Evolutionary conservation across 2,329 filamentous ascomycete genomes (phyloP), one percentile per base, ranked within the genome.

Genomic region (Ophiostoma montium): DNA sequence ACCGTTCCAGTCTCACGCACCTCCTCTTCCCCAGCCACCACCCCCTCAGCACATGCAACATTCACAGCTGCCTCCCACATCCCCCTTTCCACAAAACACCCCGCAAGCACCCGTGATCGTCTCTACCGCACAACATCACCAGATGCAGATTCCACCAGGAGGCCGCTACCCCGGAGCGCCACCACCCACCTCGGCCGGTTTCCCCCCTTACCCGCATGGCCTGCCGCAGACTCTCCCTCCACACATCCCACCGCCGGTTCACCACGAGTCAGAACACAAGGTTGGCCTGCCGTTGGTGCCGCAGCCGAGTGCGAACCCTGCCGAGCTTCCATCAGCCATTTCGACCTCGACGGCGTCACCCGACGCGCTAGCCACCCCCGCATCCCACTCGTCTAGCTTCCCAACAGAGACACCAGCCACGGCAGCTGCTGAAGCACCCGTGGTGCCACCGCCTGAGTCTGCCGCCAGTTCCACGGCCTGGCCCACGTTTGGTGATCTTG

Each of bases 61-160:
- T 27, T 8, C 23, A 8, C 23, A 4, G 23, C 46, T 13, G 46
- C 46, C 48, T 10, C 50, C 30, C 46, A 46, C 31, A 8, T 35
- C 23, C 39, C 36, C 11, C 31, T 52, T 19, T 15, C 21, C 36
- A 8, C 41, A 42, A n/a, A 36, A 27, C 23, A 41, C 36, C 31
- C 50, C 39, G 27, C 42, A 48, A 23, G 60, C 65, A 56, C 59
- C 69, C 56, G 53, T 61, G 11, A 55, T 61, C 11, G 63, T 76
- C 61, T 69, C 74, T 48, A 70, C 78, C 50, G 66, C 80, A 54
- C 71, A 78, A 65, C 72, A 78, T 60, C 67, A 74, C 60, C 49
- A 47, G 16, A 44, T 33, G 30, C 42, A 16, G 27, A 33, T 44
- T n/a, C 42, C 42, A 15, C 27, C 42, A 21, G 27, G n/a, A 13